A percentile compares a stretch with the other conserved stretches of the same genome.
Evolutionary conservation across 768 basidiomycete genomes (phyloP).

Genomic region (Cytidiella melzeri): DNA sequence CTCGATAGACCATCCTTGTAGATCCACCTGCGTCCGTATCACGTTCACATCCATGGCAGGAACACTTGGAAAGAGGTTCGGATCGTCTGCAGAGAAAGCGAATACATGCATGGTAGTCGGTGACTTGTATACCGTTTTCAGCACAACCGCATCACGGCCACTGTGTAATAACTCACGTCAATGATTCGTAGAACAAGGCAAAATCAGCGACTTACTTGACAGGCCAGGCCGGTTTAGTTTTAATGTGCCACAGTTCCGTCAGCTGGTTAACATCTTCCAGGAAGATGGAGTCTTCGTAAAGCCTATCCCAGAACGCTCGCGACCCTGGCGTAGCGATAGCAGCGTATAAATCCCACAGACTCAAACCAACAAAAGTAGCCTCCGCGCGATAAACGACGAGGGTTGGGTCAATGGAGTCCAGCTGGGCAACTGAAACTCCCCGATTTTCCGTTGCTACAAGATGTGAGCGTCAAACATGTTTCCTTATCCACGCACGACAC

Average conservation of each 20-base stretch:
- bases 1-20: slow-evolving; percentile 99
- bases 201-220: slow-evolving; percentile 58
- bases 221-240: slow-evolving; percentile 90
- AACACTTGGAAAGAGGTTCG: slow-evolving; percentile 73
- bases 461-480: slow-evolving; percentile 8
- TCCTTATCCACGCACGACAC: slow-evolving; percentile 30
- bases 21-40: slow-evolving; percentile 91
- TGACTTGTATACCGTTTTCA: slow-evolving; percentile 96
- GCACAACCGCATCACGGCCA: slow-evolving; percentile 82
- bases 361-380: slow-evolving; percentile 94
- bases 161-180: slow-evolving; percentile 32
- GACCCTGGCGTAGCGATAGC: slow-evolving; percentile 85
- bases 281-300: slow-evolving; percentile 78
- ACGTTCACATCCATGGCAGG: slow-evolving; percentile 65
- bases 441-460: slow-evolving; percentile 68
- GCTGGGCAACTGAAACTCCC: slow-evolving; percentile 91
- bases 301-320: slow-evolving; percentile 81
- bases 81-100: slow-evolving; percentile 89
- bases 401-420: slow-evolving; percentile 96
- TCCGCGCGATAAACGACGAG: slow-evolving; percentile 94
- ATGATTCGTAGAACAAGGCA: slow-evolving; percentile 8
- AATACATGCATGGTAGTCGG: slow-evolving; percentile 93
- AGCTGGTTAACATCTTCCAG: slow-evolving; percentile 88
- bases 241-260: slow-evolving; percentile 91
- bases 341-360: slow-evolving; percentile 91